phyloP scores from a whole-genome alignment of 768 basidiomycete genomes.

The Leccinum olivaceopallidum region DNA sequence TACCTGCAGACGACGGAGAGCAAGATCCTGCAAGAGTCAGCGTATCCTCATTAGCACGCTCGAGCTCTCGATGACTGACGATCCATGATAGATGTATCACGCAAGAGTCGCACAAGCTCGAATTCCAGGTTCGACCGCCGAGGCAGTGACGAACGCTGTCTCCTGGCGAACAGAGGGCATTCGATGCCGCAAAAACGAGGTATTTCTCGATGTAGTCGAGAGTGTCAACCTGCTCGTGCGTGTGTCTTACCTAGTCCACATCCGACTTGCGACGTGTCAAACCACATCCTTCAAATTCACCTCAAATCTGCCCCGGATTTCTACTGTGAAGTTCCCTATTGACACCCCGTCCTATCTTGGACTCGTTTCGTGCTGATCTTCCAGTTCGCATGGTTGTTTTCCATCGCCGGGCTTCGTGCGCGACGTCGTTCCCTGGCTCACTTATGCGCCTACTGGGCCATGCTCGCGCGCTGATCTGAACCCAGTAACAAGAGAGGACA shows the following conservation, averaged over 20 bases:
- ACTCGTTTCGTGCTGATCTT: conserved; percentile 14
- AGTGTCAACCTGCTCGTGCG: conserved; percentile 93
- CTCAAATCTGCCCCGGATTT: no score
- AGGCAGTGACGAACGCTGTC: conserved; percentile 97
- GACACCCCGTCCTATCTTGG: no score
- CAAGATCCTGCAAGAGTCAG: conserved; percentile 96
- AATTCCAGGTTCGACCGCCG: conserved; percentile 90
- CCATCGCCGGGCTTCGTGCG: neutral
- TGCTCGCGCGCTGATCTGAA: neutral
- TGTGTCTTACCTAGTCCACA: conserved; percentile 8
- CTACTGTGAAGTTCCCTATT: no score
- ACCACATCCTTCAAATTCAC: no score
- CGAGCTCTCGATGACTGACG: neutral
- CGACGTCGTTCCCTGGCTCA: neutral
- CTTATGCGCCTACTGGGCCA: neutral
- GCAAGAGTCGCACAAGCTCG: conserved; percentile 85
- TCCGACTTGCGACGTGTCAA: neutral
- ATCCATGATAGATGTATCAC: conserved; percentile 51
- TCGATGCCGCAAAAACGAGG: conserved; percentile 97
- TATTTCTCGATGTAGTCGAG: conserved; percentile 98
- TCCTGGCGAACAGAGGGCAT: conserved; percentile 99
- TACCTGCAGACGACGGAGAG: conserved; percentile 99
- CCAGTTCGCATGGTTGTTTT: conserved; percentile 2
- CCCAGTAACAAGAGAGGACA: conserved; percentile 59
- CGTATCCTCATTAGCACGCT: conserved; percentile 11